Percentiles rank a stretch among this genome's conserved stretches.
Evolutionary conservation across 768 basidiomycete genomes (phyloP).

Genomic region (Agaricus subrufescens): DNA sequence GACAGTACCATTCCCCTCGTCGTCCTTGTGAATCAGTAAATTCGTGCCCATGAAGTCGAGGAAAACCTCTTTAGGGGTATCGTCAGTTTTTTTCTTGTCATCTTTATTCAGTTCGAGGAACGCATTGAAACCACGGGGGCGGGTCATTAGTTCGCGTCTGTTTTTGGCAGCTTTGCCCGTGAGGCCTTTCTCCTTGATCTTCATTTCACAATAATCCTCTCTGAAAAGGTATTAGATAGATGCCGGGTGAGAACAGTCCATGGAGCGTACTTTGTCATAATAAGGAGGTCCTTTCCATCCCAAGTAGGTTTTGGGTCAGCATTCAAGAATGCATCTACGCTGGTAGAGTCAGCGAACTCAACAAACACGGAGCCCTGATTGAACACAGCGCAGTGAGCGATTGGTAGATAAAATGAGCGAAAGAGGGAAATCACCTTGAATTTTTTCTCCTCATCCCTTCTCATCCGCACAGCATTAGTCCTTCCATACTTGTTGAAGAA

Average conservation of each 20-base stretch:
- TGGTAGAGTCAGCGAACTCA: slow-evolving; percentile 73
- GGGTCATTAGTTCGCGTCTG: slow-evolving; percentile 50
- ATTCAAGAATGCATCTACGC: slow-evolving; percentile 71
- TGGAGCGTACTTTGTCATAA: slow-evolving; percentile 78
- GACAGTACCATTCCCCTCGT: slow-evolving; percentile 59
- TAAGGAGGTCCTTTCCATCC: slow-evolving; percentile 68
- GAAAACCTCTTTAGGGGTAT: slow-evolving; percentile 50
- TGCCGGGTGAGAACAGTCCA: neutral
- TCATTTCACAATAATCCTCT: slow-evolving; percentile 90
- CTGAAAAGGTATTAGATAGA: slow-evolving; percentile 28
- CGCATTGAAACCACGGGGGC: slow-evolving; percentile 67
- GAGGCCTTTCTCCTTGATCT: slow-evolving; percentile 91
- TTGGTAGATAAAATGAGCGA: neutral
- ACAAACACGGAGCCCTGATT: slow-evolving; percentile 85
- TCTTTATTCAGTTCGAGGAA: slow-evolving; percentile 59
- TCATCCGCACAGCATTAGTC: slow-evolving; percentile 83
- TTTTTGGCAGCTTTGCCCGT: slow-evolving; percentile 63
- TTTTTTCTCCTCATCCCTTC: slow-evolving; percentile 75
- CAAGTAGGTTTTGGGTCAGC: slow-evolving; percentile 80
- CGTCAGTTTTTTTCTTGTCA: slow-evolving; percentile 25
- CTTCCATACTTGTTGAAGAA: slow-evolving; percentile 78
- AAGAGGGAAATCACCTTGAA: slow-evolving; percentile 64
- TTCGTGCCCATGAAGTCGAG: slow-evolving; percentile 74
- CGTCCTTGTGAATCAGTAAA: slow-evolving; percentile 58
- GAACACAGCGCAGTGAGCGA: neutral